phyloP scores from a whole-genome alignment of 495 filamentous ascomycete genomes.

The Penicillium psychrofluorescens region DNA sequence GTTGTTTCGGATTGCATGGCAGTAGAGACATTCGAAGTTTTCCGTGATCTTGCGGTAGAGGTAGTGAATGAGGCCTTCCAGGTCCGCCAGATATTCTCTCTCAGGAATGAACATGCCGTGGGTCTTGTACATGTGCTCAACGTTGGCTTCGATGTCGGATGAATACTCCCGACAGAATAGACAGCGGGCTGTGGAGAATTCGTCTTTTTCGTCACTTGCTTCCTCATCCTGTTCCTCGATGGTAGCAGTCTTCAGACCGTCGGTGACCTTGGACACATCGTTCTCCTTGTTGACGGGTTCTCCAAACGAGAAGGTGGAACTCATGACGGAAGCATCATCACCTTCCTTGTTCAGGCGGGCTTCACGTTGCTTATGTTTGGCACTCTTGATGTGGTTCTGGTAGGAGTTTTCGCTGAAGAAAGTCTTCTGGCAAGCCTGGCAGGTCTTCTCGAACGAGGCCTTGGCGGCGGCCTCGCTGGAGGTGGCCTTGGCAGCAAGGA shows the following conservation, averaged over 20 bases:
- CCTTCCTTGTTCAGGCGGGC: constrained; percentile 35
- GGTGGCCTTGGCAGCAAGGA: constrained; percentile 81
- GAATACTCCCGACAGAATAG: constrained; percentile 86
- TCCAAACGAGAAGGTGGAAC: constrained; percentile 85
- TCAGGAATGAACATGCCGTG: constrained; percentile 98
- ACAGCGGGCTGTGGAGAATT: constrained; percentile 56
- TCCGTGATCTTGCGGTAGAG: constrained; percentile 68
- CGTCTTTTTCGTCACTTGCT: constrained; percentile 16
- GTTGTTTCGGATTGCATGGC: constrained; percentile 67
- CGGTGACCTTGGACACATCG: constrained; percentile 73
- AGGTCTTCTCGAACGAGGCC: constrained; percentile 80
- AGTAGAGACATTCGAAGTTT: constrained; percentile 76
- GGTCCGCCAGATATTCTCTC: constrained; percentile 66
- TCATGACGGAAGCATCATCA: constrained; percentile 74
- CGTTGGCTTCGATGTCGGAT: constrained; percentile 61
- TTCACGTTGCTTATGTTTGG: constrained; percentile 76
- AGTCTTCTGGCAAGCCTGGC: constrained; percentile 77
- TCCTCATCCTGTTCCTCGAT: constrained; percentile 42
- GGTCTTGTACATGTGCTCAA: constrained; percentile 80
- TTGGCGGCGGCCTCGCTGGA: constrained; percentile 78
- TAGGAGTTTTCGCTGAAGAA: constrained; percentile 96
- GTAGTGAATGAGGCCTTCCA: constrained; percentile 74
- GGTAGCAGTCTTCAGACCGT: constrained; percentile 67
- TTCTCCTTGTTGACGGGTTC: constrained; percentile 64
- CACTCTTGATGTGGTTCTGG: constrained; percentile 83